Evolutionary conservation across 2,329 filamentous ascomycete genomes (phyloP).

Genomic region (Mariannaea elegans): DNA sequence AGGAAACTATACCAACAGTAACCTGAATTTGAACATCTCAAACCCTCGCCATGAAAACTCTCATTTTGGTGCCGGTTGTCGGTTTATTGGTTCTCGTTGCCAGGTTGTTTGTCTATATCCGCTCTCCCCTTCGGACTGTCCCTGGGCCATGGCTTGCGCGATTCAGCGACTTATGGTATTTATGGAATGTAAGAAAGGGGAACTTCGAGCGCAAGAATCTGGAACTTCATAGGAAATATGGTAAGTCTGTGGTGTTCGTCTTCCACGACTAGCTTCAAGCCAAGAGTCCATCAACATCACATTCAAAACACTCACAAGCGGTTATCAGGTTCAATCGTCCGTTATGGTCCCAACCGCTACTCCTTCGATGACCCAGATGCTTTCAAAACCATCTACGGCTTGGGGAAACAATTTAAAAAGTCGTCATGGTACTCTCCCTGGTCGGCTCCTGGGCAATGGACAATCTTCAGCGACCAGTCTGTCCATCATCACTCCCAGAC

Average conservation of each 20-base stretch:
- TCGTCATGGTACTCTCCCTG: constrained; percentile 46
- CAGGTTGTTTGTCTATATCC: background rate
- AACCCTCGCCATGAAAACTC: background rate
- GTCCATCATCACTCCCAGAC: constrained; percentile 39
- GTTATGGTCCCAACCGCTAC: constrained; percentile 58
- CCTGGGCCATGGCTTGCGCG: constrained; percentile 40
- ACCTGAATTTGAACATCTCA: background rate
- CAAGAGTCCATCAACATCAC: no score
- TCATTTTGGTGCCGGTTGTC: constrained; percentile 2
- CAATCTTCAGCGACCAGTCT: constrained; percentile 43
- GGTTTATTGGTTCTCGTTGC: background rate
- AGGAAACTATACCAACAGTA: no score
- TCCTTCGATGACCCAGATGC: constrained; percentile 53
- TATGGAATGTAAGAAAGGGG: constrained; percentile 35
- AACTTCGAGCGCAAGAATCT: constrained; percentile 41
- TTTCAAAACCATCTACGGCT: constrained; percentile 47
- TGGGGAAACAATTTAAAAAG: constrained; percentile 44
- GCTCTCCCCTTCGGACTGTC: constrained; percentile 38
- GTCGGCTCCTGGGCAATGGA: constrained; percentile 32
- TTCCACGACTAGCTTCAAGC: background rate
- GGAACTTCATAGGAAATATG: constrained; percentile 43
- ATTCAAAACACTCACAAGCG: background rate
- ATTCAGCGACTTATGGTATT: constrained; percentile 43
- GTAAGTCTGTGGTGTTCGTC: background rate
- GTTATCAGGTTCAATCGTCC: constrained; percentile 46